Base-by-base conservation (phyloP, 805 yeast species). In the Cyberlindnera bimundalis region DNA sequence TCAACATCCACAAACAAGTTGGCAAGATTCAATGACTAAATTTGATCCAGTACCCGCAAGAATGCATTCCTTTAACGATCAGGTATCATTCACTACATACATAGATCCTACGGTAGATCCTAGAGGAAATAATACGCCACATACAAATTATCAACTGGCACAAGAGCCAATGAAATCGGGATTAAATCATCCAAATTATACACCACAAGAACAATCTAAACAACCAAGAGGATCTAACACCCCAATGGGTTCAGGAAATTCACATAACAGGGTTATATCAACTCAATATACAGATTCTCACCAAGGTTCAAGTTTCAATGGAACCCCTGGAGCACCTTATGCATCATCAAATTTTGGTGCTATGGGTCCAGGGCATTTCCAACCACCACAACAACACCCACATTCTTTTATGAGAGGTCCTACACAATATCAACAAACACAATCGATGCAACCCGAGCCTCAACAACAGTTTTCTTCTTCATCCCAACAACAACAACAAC, bases 121-220 rank as follows among this genome's bases (percentile, higher is more conserved):
- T 4, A 21, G 35, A 7, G 28, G 15, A 12, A 7, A 9, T n/a
- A 5, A 18, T 11, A 10, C 25, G 16, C 4, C 13, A 14, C 29
- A 23, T 11, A 12, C 26, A 15, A 38, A 39, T 32, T 39, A 28
- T n/a, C 33, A 27, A 8, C 37, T 32, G 15, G 13, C 21, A 3
- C 42, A 39, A 23, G 42, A 33, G 15, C 37, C 33, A 14, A 6
- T 18, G n/a, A 39, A 29, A 30, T 20, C 37, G 18, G 33, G 37
- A 17, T 33, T 39, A 33, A 25, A 26, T n/a, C 30, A 39, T 29
- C 37, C 28, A 10, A 38, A 38, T 29, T 27, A 38, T 19, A 27
- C 37, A 16, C 33, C 26, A 15, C 29, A 24, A 18, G 14, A 19
- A 19, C 8, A 23, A 5, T 16, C 13, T 14, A 23, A 21, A 29